Conservation (phyloP, 257 asterid species). For the Solanum chilense region DNA sequence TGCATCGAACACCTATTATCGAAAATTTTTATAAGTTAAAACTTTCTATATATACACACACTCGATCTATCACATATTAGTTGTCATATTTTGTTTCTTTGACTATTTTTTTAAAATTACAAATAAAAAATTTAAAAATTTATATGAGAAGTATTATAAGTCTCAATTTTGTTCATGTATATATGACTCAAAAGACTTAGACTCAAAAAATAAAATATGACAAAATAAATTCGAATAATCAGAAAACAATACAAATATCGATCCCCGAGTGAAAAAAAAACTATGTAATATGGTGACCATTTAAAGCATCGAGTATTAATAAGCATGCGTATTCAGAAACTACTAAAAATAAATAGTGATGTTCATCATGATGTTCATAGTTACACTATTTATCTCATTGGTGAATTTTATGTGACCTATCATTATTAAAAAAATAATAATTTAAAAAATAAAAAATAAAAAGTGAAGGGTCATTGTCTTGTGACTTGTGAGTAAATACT, state of each 20-base stretch:
- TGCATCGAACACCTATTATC: not conserved
- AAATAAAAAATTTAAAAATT: no score
- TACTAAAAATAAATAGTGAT: not conserved
- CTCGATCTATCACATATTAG: not conserved
- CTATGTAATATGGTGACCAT: not conserved
- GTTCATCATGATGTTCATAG: slow-evolving; percentile 6
- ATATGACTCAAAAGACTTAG: no score
- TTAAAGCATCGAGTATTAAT: not conserved
- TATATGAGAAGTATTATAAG: no score
- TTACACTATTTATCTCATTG: not conserved
- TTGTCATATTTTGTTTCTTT: no score
- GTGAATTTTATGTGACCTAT: not conserved
- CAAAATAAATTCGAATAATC: not conserved
- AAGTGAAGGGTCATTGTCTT: not conserved
- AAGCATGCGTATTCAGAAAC: slow-evolving; percentile 29
- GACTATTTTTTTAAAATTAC: no score
- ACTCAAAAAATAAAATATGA: no score
- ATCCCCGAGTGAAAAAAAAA: rapidly evolving
- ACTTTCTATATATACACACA: not conserved
- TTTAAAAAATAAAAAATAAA: not conserved
- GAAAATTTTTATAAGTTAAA: not conserved
- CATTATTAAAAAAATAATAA: not conserved
- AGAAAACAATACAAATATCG: not conserved
- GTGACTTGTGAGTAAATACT: slow-evolving; percentile 9
- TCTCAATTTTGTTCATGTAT: no score